Conservation (phyloP, 495 filamentous ascomycete genomes). For the Paragyromitra xinjiangensis region DNA sequence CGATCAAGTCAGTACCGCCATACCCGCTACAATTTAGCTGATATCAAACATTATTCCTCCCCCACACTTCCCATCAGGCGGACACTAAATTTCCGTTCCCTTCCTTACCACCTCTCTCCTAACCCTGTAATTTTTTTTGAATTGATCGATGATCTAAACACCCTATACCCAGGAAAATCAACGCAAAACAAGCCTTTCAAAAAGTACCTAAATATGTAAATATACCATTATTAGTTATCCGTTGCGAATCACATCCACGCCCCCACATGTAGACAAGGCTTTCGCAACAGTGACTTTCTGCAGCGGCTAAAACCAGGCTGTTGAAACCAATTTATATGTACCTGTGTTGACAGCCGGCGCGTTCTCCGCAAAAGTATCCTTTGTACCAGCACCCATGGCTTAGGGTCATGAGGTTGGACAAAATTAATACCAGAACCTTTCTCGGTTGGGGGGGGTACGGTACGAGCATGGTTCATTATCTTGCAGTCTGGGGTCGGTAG, state of each 20-base stretch:
- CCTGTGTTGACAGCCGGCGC: conserved; percentile 6
- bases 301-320: conserved; percentile 29
- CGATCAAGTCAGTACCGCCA: conserved; percentile 16
- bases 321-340: conserved; percentile 17
- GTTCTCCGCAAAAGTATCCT: conserved; percentile 16
- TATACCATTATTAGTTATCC: neutral
- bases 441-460: conserved; percentile 27
- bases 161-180: neutral
- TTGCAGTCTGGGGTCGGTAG: conserved; percentile 36
- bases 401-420: conserved; percentile 48
- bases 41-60: neutral
- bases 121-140: neutral
- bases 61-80: neutral
- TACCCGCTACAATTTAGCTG: conserved; percentile 23
- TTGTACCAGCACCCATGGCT: conserved; percentile 44
- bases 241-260: neutral
- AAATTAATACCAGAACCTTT: conserved; percentile 24
- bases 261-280: conserved; percentile 32
- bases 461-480: conserved; percentile 28
- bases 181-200: neutral
- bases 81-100: neutral
- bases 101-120: too few species aligned
- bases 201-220: neutral
- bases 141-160: neutral
- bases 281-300: conserved; percentile 1